Base-by-base conservation (phyloP, 2,329 filamentous ascomycete species). In the Colletotrichum spaethianum region DNA sequence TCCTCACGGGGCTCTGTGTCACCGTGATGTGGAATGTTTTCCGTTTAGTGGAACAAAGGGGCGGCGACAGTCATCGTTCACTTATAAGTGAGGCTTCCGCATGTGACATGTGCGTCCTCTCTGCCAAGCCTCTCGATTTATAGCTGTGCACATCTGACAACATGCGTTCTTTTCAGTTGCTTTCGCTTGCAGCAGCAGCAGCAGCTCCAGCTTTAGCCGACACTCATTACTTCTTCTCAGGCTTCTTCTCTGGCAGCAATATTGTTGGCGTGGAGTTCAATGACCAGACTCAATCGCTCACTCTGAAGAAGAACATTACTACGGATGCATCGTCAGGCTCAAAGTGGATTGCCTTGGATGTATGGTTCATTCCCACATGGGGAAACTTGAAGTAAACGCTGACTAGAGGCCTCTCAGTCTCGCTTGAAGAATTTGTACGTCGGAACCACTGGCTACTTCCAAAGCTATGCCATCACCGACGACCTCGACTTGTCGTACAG, bases 321-420 rank as follows among this genome's bases (percentile, higher is more conserved):
- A 70, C 74, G n/a, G 68, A 73, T 31, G 69, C 70, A 6, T 61
- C 66, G 1, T 73, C 69, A 16, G 76, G 74, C 38, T 69, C 67
- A 3, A 69, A 69, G 46, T 77, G 71, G 75, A 76, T 78, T 40
- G 64, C 75, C 5, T 59, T 77, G 11, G 77, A 78, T 28, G 67
- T 70, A 65, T 33, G 40, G 2, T 38, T 8, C 4, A 31, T 3
- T 12, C 4, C 40, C 1, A 8, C 18, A 26, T 2, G 6, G 26
- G 8, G 26, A 36, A 6, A 11, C 11, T 18, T 23, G 4, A n/a
- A 16, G 6, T 44, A 18, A 20, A 53, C n/a, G 1, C 63, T 50
- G 12, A 11, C 33, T 16, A 26, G 42, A 26, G 42, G 16, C 26
- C 12, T 12, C 1, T n/a, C 38, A 69, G 67, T 69, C 67, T 23